phyloP scores from a whole-genome alignment of 2,329 filamentous ascomycete species.

The Cephalotrichum gorgonifer region DNA sequence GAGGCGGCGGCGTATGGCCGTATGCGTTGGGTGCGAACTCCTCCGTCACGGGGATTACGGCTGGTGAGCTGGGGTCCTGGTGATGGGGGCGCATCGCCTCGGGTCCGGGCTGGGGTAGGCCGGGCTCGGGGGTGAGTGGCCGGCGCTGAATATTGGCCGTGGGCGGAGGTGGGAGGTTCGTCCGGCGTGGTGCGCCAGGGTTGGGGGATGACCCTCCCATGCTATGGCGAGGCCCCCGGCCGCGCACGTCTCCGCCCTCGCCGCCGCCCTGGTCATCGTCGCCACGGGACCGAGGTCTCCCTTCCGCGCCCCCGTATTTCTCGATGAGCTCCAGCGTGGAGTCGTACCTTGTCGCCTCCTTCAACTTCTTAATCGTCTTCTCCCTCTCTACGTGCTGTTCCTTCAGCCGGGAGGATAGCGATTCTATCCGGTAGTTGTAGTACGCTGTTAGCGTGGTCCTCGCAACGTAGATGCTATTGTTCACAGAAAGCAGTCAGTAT shows the following conservation, averaged over 20 bases:
- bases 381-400: slow-evolving; percentile 68
- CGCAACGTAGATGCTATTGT: slow-evolving; percentile 63
- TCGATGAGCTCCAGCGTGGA: slow-evolving; percentile 87
- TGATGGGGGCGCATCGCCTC: slow-evolving; percentile 13
- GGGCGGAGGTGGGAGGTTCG: slow-evolving; percentile 43
- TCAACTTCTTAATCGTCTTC: slow-evolving; percentile 85
- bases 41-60: slow-evolving; percentile 28
- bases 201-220: slow-evolving; percentile 6
- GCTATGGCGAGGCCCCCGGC: slow-evolving; percentile 13
- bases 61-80: slow-evolving; percentile 17
- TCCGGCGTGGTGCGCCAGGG: slow-evolving; percentile 23
- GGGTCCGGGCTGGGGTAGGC: slow-evolving; percentile 18
- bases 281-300: slow-evolving; percentile 16
- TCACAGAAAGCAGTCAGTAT: not conserved
- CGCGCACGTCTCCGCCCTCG: slow-evolving; percentile 9
- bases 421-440: slow-evolving; percentile 74
- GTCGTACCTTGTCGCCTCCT: slow-evolving; percentile 91
- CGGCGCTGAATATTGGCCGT: slow-evolving; percentile 51
- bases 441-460: slow-evolving; percentile 56
- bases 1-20: slow-evolving; percentile 16
- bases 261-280: slow-evolving; percentile 5
- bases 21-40: slow-evolving; percentile 69
- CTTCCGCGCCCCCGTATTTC: slow-evolving; percentile 72
- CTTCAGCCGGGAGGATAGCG: slow-evolving; percentile 58
- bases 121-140: slow-evolving; percentile 11